Conservation (phyloP, 441 rosid species). For the Eutrema salsugineum region DNA sequence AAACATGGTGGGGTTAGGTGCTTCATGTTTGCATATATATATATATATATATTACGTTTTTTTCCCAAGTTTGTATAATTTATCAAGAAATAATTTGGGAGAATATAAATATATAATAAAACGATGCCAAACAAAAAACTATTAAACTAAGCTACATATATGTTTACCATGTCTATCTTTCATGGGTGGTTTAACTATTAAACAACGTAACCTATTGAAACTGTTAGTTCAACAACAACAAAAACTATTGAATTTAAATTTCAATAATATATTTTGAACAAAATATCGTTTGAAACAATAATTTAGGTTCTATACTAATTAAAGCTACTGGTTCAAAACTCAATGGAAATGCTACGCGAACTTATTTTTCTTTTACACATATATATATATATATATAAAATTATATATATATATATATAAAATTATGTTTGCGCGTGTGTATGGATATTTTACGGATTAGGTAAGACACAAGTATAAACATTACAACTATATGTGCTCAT, state of each 20-base stretch:
- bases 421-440: neutral
- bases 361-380: too few species aligned
- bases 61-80: slow-evolving; percentile 3
- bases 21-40: slow-evolving; percentile 7
- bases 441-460: neutral
- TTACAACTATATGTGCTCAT: slow-evolving; percentile 1
- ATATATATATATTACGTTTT: neutral
- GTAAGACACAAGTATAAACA: slow-evolving; percentile 12
- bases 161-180: neutral
- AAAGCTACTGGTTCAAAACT: neutral
- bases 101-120: neutral
- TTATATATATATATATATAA: neutral
- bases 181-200: neutral
- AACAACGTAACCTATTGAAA: neutral
- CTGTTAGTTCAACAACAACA: too few species aligned
- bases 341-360: neutral
- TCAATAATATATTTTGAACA: neutral
- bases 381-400: too few species aligned
- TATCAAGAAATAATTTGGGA: neutral
- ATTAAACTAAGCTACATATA: neutral
- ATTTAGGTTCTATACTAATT: neutral
- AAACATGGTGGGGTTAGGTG: slow-evolving; percentile 25
- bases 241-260: neutral
- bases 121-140: neutral
- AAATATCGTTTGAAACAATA: neutral